phyloP scores from a whole-genome alignment of 2,329 filamentous ascomycete species.

The Ophiostoma triangulosporum region DNA sequence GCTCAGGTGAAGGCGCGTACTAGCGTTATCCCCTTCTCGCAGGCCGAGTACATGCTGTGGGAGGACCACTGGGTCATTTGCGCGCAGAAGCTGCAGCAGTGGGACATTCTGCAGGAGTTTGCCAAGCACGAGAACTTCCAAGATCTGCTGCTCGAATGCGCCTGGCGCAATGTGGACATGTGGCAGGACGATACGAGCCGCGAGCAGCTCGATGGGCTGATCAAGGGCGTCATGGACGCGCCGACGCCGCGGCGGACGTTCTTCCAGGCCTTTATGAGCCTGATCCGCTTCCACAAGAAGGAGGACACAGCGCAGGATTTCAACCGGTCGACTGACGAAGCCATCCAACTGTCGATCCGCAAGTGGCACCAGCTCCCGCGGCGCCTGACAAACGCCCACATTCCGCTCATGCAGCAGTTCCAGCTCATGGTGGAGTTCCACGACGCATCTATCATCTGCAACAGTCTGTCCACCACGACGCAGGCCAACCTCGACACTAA shows the following conservation, averaged over 20 bases:
- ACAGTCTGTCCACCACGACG: constrained; percentile 75
- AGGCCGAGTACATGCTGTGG: constrained; percentile 97
- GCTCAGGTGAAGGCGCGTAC: constrained; percentile 96
- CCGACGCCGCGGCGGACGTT: constrained; percentile 88
- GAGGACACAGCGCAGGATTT: constrained; percentile 72
- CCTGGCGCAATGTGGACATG: constrained; percentile 89
- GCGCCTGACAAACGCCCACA: constrained; percentile 86
- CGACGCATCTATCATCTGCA: constrained; percentile 92
- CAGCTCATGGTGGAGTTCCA: constrained; percentile 95
- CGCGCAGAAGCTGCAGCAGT: constrained; percentile 95
- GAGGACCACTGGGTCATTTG: constrained; percentile 98
- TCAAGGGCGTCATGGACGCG: constrained; percentile 95
- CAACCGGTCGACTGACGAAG: constrained; percentile 83
- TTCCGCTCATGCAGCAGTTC: constrained; percentile 91
- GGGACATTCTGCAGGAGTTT: constrained; percentile 95
- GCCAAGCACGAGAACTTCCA: constrained; percentile 98
- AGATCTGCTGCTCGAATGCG: constrained; percentile 85
- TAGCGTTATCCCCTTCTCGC: constrained; percentile 88
- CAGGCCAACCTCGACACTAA: constrained; percentile 80
- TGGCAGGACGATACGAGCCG: constrained; percentile 80
- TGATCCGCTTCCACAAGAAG: constrained; percentile 88
- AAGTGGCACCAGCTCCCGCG: constrained; percentile 99
- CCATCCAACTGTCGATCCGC: constrained; percentile 88
- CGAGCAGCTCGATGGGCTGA: constrained; percentile 80
- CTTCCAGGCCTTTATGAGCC: constrained; percentile 96